Base-by-base conservation (phyloP, 2,329 filamentous ascomycete species). In the Monascus ruber region DNA sequence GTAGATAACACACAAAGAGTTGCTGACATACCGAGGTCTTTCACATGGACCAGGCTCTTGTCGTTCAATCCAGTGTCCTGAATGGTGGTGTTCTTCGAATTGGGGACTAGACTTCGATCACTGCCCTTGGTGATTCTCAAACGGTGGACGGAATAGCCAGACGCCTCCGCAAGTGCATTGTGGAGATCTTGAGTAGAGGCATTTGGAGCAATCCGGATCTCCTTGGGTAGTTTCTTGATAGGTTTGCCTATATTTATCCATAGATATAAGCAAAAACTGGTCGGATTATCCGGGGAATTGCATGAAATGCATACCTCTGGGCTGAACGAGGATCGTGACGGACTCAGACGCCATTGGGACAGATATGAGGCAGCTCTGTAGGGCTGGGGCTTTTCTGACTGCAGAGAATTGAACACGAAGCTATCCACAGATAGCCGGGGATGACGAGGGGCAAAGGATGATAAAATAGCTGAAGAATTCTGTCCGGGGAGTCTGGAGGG, bases 21-120 rank as follows among this genome's bases (percentile, higher is more conserved):
- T 17, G 17, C 24, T 33, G 37, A 55, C 74, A 38, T 74, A 89
- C 87, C 91, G 26, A 98, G 73, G 60, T 98, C 89, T 69, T 98
- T 96, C 47, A 96, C 84, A 50, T 91, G 78, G 36, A 98, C 64
- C 17, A 71, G 69, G 47, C 74, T 76, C 50, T 73, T 71, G 48
- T 79, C 71, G 39, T 68, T 65, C 34, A 83, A 60, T 9, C 76
- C 76, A 3, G 71, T 73, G 34, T 69, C 66, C 44, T 72, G 62
- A 31, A 81, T 59, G 2, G 68, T 74, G 9, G 67, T 62, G 38
- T 70, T 66, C 40, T 67, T 57, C 17, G 56, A 49, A 50, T 79
- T 80, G 38, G 72, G 66, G 9, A 82, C 62, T 33, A 72, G 56
- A 32, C 65, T 70, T 36, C 76, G 74, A 65, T 81, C 77, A 47